These are phyloP conservation scores for Fusarium anguioides DNA, from an alignment of 2,329 filamentous ascomycete genomes.

Conservation along the genomic window DNA sequence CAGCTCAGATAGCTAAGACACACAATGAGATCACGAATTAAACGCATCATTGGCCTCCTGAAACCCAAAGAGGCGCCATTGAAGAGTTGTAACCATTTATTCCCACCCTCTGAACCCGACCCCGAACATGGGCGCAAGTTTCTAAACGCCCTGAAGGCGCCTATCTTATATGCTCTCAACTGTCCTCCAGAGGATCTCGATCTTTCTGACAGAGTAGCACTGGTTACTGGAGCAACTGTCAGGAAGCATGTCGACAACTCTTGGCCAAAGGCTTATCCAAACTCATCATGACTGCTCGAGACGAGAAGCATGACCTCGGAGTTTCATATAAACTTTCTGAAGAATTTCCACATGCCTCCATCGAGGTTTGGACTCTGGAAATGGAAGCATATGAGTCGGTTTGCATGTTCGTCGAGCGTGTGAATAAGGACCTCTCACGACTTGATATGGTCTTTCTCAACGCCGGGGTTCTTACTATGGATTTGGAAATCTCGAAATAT, in stretches of 20 bases:
- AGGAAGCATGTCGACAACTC: not conserved
- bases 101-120: not conserved
- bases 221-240: not conserved
- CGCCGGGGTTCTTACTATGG: not conserved
- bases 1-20: too few relatives aligned
- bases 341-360: not conserved
- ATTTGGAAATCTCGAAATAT: too few relatives aligned
- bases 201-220: not conserved
- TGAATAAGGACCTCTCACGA: not conserved
- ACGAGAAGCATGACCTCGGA: not conserved
- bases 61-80: too few relatives aligned
- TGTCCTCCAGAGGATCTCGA: not conserved
- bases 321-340: not conserved
- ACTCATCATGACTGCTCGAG: not conserved
- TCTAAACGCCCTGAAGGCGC: not conserved
- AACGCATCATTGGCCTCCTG: too few relatives aligned
- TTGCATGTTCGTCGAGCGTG: not conserved
- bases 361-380: not conserved
- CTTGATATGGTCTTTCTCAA: slow-evolving; percentile 5
- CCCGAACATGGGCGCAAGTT: not conserved
- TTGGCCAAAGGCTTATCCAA: not conserved
- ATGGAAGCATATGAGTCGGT: slow-evolving; percentile 1
- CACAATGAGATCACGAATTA: too few relatives aligned
- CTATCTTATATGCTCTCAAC: not conserved
- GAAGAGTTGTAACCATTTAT: too few relatives aligned